Evolutionary conservation across 768 basidiomycete species (phyloP).

Genomic region (Obba rivulosa): DNA sequence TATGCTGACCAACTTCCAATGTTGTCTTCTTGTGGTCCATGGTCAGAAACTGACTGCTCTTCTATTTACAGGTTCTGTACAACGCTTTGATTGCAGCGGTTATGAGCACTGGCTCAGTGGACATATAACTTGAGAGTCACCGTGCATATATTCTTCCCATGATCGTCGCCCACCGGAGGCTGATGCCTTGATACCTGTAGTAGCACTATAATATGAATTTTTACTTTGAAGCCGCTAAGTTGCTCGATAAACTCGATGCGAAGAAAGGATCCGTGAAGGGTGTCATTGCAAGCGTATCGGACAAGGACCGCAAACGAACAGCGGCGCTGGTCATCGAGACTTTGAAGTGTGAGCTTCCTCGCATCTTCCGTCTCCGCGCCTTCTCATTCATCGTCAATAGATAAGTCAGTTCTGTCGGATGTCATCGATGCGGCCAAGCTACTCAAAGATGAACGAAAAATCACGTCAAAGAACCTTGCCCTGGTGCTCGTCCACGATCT

Average conservation of each 20-base stretch:
- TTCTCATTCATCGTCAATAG: slow-evolving; percentile 33
- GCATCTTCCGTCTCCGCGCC: background rate
- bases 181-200: slow-evolving; percentile 20
- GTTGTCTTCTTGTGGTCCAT: background rate
- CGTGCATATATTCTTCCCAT: slow-evolving; percentile 7
- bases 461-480: slow-evolving; percentile 71
- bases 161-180: slow-evolving; percentile 10
- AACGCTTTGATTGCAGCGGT: background rate
- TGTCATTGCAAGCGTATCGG: slow-evolving; percentile 64
- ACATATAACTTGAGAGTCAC: background rate
- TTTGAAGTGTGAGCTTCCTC: slow-evolving; percentile 73
- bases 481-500: slow-evolving; percentile 90
- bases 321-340: slow-evolving; percentile 91
- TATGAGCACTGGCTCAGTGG: background rate
- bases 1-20: slow-evolving; percentile 14
- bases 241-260: slow-evolving; percentile 79
- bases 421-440: slow-evolving; percentile 66
- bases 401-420: slow-evolving; percentile 69
- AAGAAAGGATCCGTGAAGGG: slow-evolving; percentile 94
- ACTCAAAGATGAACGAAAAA: slow-evolving; percentile 69
- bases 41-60: background rate
- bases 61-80: too few species aligned
- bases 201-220: slow-evolving; percentile 70
- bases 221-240: slow-evolving; percentile 85
- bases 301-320: slow-evolving; percentile 70